Evolutionary conservation across 2,329 filamentous ascomycete genomes (phyloP).

Genomic region (Rhinocladiella mackenziei): DNA sequence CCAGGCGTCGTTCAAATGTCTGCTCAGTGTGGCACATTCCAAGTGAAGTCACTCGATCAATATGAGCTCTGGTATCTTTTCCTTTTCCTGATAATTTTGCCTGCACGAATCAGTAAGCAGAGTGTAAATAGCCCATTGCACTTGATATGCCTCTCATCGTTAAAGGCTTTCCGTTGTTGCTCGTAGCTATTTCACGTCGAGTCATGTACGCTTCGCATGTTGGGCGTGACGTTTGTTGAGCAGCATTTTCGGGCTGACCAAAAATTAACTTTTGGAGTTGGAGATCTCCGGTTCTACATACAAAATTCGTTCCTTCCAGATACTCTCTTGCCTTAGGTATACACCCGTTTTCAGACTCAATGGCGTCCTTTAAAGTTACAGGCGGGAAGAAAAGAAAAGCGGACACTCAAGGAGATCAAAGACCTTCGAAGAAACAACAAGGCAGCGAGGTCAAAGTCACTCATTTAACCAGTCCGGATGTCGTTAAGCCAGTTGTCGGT

Average conservation of each 20-base stretch:
- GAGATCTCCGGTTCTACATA: not conserved
- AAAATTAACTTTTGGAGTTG: conserved; percentile 1
- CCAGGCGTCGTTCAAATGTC: conserved; percentile 2
- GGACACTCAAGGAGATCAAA: conserved; percentile 5
- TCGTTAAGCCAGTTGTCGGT: conserved; percentile 29
- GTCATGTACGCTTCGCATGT: not conserved
- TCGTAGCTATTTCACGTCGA: not conserved
- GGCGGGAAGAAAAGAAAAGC: conserved; percentile 28
- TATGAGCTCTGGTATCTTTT: conserved; percentile 9
- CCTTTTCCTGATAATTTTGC: not conserved
- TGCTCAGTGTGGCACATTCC: not conserved
- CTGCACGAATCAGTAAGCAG: not conserved
- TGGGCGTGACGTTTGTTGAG: not conserved
- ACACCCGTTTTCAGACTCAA: not conserved
- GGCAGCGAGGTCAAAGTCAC: conserved; percentile 22
- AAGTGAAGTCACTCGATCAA: conserved; percentile 13
- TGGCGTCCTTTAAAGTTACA: conserved; percentile 16
- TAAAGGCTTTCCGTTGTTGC: no score
- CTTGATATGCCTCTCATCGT: no score
- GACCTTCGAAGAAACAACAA: conserved; percentile 26
- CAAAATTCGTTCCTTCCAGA: not conserved
- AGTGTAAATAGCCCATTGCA: no score
- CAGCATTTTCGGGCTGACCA: not conserved
- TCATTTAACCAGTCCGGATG: conserved; percentile 19
- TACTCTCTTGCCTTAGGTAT: not conserved